phyloP scores from a whole-genome alignment of 305 asterid species.

The Petunia hybrid region DNA sequence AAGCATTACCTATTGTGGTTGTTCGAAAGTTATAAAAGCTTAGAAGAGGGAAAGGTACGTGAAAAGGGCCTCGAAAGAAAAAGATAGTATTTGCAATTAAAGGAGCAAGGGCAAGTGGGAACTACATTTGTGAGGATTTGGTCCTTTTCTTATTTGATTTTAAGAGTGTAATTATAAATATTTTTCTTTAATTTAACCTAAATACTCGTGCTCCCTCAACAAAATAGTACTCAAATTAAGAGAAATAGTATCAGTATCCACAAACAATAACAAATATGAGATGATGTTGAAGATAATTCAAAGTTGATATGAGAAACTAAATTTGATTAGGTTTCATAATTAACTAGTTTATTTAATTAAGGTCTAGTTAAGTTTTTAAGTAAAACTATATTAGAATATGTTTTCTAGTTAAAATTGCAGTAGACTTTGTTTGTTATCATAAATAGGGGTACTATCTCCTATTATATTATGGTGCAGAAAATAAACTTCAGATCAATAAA shows the following conservation, averaged over 20 bases:
- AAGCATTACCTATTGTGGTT: background rate
- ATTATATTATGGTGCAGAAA: too few species aligned
- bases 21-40: background rate
- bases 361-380: too few species aligned
- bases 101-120: constrained; percentile 6
- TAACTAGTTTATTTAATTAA: too few species aligned
- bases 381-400: too few species aligned
- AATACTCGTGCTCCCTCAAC: background rate
- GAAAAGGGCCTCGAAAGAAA: background rate
- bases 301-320: too few species aligned
- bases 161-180: background rate
- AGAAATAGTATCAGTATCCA: background rate
- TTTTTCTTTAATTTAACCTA: background rate
- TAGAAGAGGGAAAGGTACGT: constrained; percentile 1
- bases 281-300: too few species aligned
- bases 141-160: background rate
- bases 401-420: too few species aligned
- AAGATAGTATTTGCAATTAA: background rate
- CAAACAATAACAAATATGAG: background rate
- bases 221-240: background rate
- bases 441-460: too few species aligned
- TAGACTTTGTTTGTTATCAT: too few species aligned
- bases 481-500: too few species aligned
- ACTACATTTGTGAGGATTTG: background rate
- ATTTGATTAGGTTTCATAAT: too few species aligned